Evolutionary conservation across 768 basidiomycete genomes (phyloP), one percentile per base, ranked within the genome.

Genomic region (Coprinopsis strossmayeri): DNA sequence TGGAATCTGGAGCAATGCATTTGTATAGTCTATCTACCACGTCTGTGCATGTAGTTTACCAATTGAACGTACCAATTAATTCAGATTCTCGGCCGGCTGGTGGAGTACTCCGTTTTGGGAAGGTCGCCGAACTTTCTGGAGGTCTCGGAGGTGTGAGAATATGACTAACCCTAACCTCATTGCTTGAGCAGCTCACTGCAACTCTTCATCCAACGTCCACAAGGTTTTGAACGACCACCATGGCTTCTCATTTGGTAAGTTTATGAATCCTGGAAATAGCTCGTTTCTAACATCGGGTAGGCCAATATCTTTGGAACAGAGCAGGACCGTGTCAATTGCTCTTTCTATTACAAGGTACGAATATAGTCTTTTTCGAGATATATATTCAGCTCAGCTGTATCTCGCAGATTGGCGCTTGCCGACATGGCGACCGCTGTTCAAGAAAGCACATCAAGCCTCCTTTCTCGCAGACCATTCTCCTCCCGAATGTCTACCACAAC

Each of bases 401-500:
- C 50, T 27, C 15, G 7, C 42, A 94, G 88, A 99, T 99, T 71
- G 96, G 96, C 50, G 96, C 96, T 40, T 99, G 96, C 69, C 78
- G 96, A 46, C 96, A 99, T 66, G 96, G 96, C 27, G 96, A 99
- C 60, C 81, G 96, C 49, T 99, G 96, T 68, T 98, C 96, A 2
- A 79, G 95, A 59, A 98, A 98, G 66, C 96, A 99, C 67, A 98
- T 97, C 68, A 86, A 88, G 62, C 95, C 95, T 2, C 91, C 94
- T 2, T 97, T 95, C 67, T 96, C 93, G 12, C 94, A 97, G 61
- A 98, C 96, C 3, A 92, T 99, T 38, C 76, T 98, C 12, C 77
- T 97, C 25, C 92, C 92, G 2, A 99, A 99, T 59, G 93, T 98
- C 39, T 99, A 97, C 65, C 93, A 97, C 66, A 99, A 99, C 67